phyloP scores from a whole-genome alignment of 1,139 yeast species.

The Arxiozyma bovina region DNA sequence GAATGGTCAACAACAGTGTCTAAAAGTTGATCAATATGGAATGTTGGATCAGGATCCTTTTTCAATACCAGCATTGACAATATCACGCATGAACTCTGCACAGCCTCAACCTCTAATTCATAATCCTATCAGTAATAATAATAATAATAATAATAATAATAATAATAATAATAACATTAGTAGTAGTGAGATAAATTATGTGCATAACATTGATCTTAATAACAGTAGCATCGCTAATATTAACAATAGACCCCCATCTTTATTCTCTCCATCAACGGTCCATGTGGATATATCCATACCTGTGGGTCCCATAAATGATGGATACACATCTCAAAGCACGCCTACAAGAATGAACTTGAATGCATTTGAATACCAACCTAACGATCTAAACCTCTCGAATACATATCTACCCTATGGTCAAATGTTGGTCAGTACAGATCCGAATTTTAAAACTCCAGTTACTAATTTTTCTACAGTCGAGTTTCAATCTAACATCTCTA shows the following conservation, averaged over 20 bases:
- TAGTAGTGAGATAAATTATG: slow-evolving; percentile 1
- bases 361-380: slow-evolving; percentile 16
- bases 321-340: slow-evolving; percentile 7
- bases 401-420: neutral
- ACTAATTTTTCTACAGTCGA: neutral
- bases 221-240: neutral
- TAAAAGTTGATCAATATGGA: slow-evolving; percentile 33
- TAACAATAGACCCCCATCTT: too few relatives aligned
- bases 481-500: too few relatives aligned
- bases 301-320: slow-evolving; percentile 16
- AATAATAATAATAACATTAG: slow-evolving; percentile 1
- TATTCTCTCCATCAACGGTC: too few relatives aligned
- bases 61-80: neutral
- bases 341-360: slow-evolving; percentile 12
- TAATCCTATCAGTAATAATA: neutral
- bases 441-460: neutral
- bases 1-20: slow-evolving; percentile 33
- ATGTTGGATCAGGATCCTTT: slow-evolving; percentile 32
- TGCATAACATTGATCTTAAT: neutral
- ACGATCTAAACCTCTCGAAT: neutral
- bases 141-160: slow-evolving; percentile 1
- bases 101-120: neutral
- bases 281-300: slow-evolving; percentile 22
- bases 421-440: neutral
- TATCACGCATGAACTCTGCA: neutral